Base-by-base conservation (phyloP, 2,329 filamentous ascomycete species). In the Penicillium sp. region DNA sequence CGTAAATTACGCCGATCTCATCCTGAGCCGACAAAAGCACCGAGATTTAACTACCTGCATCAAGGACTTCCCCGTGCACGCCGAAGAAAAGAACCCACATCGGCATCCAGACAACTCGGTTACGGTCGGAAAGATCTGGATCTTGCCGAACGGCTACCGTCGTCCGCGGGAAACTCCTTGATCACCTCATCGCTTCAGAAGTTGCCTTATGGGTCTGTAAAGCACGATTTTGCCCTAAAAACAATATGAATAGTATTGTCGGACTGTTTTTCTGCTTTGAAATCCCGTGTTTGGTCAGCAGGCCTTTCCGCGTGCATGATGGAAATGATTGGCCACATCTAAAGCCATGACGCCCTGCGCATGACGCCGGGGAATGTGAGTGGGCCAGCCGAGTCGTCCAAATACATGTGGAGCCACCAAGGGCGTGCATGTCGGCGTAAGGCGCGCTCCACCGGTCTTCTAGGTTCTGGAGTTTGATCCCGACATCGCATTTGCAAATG, bases 71-170 rank as follows among this genome's bases (percentile, higher is more conserved):
- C 26, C 54, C 47, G 50, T 37, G 27, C 33, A 52, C 22, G 31
- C 49, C 33, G 52, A 53, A 42, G 46, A 50, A 42, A 8, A 26
- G 10, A 21, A 21, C 21, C 54, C 52, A 39, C 43, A n/a, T 63
- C 57, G 60, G 58, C 31, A 51, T 44, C 44, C 22, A 27, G 51
- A 47, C 19, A 14, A 27, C 52, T 57, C 64, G 64, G 64, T 55
- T 65, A 66, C 35, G 63, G 56, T 37, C 63, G 64, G 64, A 64
- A 66, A 66, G 31, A 55, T 66, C 63, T 66, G 64, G 64, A 54
- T 55, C 61, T 37, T 39, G 35, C 35, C 35, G 35, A 39, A 26
- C 49, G 39, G 39, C 31, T 52, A 55, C 37, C 55, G 54, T 52
- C 44, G 39, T 59, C 58, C 61, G 56, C 56, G 59, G 62, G 50